Base-by-base conservation (phyloP, 208 protist species). In the Crithidia fasciculata region DNA sequence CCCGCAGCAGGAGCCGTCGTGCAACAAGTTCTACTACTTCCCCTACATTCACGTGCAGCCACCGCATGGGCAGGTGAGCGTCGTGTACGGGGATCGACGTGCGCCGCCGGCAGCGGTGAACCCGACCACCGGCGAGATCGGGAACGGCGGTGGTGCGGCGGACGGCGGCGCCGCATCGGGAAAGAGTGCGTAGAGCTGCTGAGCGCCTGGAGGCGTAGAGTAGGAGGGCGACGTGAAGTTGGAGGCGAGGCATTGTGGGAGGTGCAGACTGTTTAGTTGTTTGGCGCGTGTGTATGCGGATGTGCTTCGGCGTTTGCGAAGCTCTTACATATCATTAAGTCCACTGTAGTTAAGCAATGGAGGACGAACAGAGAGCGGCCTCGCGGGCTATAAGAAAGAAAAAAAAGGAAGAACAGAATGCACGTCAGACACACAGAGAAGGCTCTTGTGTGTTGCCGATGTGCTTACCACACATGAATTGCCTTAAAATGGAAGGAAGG, bases 1-100 rank as follows among this genome's bases (percentile, higher is more conserved):
- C 72, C 93, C 93, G 16, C 93, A 97, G 82, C 78, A 95, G 72
- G 93, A 97, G 78, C 84, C 93, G 40, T 83, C 87, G 52, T 88
- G 83, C 75, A 93, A 90, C 61, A 95, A 94, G 81, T 93, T 96
- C 78, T 95, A 93, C 82, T 97, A 97, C 85, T 97, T 95, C 72
- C 93, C 93, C 5, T 97, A 89, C 66, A 91, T 97, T 47, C 93
- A 97, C 57, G 89, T 97, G 13, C 88, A 95, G 53, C 93, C 90
- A 3, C 93, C 93, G 8, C 85, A 97, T 72, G 93, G 93, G 5
- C 90, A 97, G 78, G 93, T 97, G 18, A 80, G 81, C 16, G 83
- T 95, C 15, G 83, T 97, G 37, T 91, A 94, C 78, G 86, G 90
- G 9, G 89, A 95, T 67, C 85, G 84, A 49, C 76, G 84, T 12